These are phyloP conservation scores for Neurospora sp. DNA, from an alignment of 495 filamentous ascomycete genomes.

Conservation along the genomic window DNA sequence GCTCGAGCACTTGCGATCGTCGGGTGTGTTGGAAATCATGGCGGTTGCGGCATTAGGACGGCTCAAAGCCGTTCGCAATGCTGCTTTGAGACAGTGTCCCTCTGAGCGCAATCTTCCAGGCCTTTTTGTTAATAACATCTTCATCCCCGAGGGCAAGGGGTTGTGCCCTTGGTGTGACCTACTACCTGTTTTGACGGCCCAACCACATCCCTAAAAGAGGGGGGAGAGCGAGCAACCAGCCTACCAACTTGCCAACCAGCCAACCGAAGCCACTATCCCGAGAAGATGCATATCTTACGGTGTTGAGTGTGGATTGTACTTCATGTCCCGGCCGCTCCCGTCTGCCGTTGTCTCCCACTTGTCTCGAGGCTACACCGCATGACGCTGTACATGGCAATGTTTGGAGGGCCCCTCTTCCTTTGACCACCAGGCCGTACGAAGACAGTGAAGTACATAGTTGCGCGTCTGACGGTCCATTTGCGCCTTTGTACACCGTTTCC, in stretches of 20 bases:
- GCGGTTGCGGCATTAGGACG: not conserved
- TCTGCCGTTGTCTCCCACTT: not conserved
- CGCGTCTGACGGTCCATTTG: not conserved
- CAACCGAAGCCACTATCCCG: not conserved
- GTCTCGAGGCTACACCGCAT: not conserved
- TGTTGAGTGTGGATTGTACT: not conserved
- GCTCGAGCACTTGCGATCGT: not conserved
- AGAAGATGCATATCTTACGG: not conserved
- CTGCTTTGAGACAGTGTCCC: not conserved
- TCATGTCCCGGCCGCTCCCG: not conserved
- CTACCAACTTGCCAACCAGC: not conserved
- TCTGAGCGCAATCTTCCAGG: not conserved
- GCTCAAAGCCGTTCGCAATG: not conserved
- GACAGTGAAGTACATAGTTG: not conserved
- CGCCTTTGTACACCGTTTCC: not conserved
- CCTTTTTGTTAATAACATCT: not conserved
- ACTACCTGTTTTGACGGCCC: not conserved
- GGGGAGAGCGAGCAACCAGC: not conserved
- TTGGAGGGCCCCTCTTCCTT: not conserved
- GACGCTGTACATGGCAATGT: not conserved
- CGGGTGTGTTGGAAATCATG: not conserved
- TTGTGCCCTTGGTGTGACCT: not conserved
- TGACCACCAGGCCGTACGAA: not conserved
- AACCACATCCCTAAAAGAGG: not conserved
- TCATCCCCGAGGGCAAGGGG: not conserved